Evolutionary conservation across 208 protist species (phyloP), one percentile per base, ranked within the genome.

Genomic region (Balamuthia mandrillaris): DNA sequence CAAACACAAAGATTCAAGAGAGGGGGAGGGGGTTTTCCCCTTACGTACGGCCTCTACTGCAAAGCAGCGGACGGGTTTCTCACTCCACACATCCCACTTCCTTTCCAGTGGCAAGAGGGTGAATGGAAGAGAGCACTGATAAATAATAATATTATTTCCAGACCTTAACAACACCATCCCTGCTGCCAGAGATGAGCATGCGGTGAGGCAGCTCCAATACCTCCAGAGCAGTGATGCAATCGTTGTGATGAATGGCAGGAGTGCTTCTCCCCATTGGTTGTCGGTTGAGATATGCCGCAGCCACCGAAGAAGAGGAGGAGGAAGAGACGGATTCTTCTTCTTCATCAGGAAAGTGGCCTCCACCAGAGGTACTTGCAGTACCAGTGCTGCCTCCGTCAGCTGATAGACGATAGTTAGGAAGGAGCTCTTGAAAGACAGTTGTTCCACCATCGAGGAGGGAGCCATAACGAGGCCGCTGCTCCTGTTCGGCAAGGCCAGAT

Each of bases 61-160:
- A n/a, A n/a, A n/a, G n/a, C n/a, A n/a, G n/a, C n/a, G n/a, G n/a
- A n/a, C n/a, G n/a, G n/a, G n/a, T n/a, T n/a, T n/a, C n/a, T n/a
- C n/a, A n/a, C n/a, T n/a, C n/a, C n/a, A n/a, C n/a, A n/a, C n/a
- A n/a, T n/a, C n/a, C n/a, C n/a, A n/a, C n/a, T n/a, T n/a, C n/a
- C n/a, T n/a, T n/a, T n/a, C n/a, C n/a, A n/a, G n/a, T n/a, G n/a
- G n/a, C n/a, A n/a, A n/a, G n/a, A n/a, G n/a, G n/a, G n/a, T n/a
- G n/a, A n/a, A n/a, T n/a, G n/a, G n/a, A n/a, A n/a, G n/a, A n/a
- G n/a, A n/a, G n/a, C n/a, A 12, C 56, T 65, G 16, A 42, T 14
- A 12, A 61, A 51, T 79, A n/a, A n/a, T n/a, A n/a, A n/a, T n/a
- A n/a, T 88, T 86, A 89, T 60, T 88, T 90, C 88, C 88, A 91